Conservation (phyloP, 306 rosid species). For the Sindora glabra region DNA sequence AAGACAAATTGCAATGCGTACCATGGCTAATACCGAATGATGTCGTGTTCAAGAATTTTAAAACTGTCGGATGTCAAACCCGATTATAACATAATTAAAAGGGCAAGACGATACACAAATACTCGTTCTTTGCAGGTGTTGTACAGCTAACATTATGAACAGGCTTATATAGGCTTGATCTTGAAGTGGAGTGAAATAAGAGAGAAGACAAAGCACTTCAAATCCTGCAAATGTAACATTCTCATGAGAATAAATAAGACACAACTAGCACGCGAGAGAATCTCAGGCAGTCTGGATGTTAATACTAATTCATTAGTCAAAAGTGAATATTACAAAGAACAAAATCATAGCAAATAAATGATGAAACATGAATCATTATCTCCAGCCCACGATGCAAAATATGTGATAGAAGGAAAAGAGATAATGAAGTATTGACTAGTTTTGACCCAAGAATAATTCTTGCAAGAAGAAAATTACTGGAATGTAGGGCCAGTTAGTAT, state of each 20-base stretch:
- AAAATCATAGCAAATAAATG: neutral
- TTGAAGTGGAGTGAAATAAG: conserved; percentile 93
- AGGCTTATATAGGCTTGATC: conserved; percentile 79
- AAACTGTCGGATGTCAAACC: neutral
- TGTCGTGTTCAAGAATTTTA: neutral
- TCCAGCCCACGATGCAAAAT: too few species aligned
- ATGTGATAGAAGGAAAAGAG: too few species aligned
- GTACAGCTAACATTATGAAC: conserved; percentile 4
- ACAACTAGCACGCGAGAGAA: neutral
- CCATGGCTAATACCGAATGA: conserved; percentile 9
- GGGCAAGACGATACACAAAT: neutral
- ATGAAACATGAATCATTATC: neutral
- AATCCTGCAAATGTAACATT: conserved; percentile 53
- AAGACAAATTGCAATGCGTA: neutral
- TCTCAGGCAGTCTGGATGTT: neutral
- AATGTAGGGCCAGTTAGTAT: neutral
- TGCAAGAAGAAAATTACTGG: neutral
- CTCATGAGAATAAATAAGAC: conserved; percentile 3
- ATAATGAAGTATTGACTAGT: too few species aligned
- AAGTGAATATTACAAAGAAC: neutral
- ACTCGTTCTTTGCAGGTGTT: conserved; percentile 5
- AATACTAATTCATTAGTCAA: neutral
- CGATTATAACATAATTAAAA: conserved; percentile 3
- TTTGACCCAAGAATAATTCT: too few species aligned
- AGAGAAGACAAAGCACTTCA: conserved; percentile 94